These are phyloP conservation scores for Tephrocybe sp. DNA, from an alignment of 768 basidiomycete species.

Conservation along the genomic window DNA sequence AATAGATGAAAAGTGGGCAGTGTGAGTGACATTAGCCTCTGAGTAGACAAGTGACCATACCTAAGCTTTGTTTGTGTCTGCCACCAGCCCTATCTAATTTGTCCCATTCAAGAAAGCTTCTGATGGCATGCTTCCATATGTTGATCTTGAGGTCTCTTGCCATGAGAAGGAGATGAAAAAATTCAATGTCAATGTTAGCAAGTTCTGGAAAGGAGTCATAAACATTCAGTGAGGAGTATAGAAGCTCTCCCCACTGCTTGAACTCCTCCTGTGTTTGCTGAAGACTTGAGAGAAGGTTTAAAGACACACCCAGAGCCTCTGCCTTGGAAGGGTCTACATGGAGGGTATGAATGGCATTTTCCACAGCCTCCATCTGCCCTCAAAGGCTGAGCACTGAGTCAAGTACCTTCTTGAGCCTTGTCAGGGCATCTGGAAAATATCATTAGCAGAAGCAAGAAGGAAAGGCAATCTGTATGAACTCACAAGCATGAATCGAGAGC, in stretches of 20 bases:
- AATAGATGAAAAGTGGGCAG: too few species aligned
- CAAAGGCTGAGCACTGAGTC: neutral
- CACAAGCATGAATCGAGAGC: neutral
- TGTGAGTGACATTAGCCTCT: neutral
- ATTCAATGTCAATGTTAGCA: conserved; percentile 23
- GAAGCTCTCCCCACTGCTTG: conserved; percentile 23
- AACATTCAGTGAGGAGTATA: conserved; percentile 36
- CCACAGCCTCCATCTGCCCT: conserved; percentile 2
- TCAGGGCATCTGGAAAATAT: neutral
- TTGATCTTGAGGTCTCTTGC: conserved; percentile 39
- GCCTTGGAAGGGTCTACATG: neutral
- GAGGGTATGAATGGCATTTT: conserved; percentile 20
- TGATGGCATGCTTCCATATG: conserved; percentile 31
- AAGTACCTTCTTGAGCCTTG: neutral
- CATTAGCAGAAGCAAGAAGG: neutral
- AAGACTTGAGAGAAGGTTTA: conserved; percentile 19
- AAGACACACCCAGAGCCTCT: conserved; percentile 1
- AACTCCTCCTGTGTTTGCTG: conserved; percentile 19
- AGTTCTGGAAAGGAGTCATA: conserved; percentile 32
- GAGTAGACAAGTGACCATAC: conserved; percentile 18
- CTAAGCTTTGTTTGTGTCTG: conserved; percentile 28
- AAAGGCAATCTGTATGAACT: neutral
- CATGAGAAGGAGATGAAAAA: conserved; percentile 30
- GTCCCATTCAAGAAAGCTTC: conserved; percentile 39
- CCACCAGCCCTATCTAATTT: conserved; percentile 30